Percentiles rank a stretch among this genome's conserved stretches.
These are phyloP conservation scores for Aspergillus sp. DNA, from an alignment of 2,329 filamentous ascomycete genomes.

Conservation along the genomic window DNA sequence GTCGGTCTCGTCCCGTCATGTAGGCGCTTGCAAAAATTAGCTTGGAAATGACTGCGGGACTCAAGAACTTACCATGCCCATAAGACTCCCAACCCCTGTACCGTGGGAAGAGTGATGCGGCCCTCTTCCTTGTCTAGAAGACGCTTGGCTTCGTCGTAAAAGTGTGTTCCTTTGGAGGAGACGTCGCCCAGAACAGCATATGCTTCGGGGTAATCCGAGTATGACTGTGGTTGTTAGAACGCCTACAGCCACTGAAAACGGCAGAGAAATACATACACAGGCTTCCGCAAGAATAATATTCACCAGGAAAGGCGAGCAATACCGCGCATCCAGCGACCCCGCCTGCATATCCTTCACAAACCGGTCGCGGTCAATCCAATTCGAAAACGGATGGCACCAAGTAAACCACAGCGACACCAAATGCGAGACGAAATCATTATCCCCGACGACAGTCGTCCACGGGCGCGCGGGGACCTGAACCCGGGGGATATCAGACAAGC, in stretches of 20 bases:
- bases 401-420: constrained; percentile 32
- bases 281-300: constrained; percentile 32
- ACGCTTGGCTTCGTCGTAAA: constrained; percentile 33
- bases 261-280: constrained; percentile 22
- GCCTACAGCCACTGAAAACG: too few relatives aligned
- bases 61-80: constrained; percentile 24
- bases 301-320: constrained; percentile 36
- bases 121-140: constrained; percentile 29
- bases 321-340: constrained; percentile 21
- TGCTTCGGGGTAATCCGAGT: constrained; percentile 25
- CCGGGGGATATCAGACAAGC: constrained; percentile 16
- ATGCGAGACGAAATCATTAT: constrained; percentile 29
- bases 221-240: constrained; percentile 17
- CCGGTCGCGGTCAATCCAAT: constrained; percentile 31
- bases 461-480: constrained; percentile 25
- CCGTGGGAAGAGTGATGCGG: constrained; percentile 25
- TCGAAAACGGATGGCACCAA: constrained; percentile 28
- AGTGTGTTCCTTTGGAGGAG: constrained; percentile 25
- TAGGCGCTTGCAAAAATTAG: constrained; percentile 21
- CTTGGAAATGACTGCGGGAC: neutral
- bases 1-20: constrained; percentile 30
- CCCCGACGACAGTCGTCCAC: constrained; percentile 26
- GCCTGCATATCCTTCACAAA: constrained; percentile 36
- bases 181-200: constrained; percentile 17
- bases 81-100: constrained; percentile 31